A percentile compares a stretch with the other conserved stretches of the same genome.
phyloP scores from a whole-genome alignment of 495 filamentous ascomycete species.

The Corynascus novoguineensis region DNA sequence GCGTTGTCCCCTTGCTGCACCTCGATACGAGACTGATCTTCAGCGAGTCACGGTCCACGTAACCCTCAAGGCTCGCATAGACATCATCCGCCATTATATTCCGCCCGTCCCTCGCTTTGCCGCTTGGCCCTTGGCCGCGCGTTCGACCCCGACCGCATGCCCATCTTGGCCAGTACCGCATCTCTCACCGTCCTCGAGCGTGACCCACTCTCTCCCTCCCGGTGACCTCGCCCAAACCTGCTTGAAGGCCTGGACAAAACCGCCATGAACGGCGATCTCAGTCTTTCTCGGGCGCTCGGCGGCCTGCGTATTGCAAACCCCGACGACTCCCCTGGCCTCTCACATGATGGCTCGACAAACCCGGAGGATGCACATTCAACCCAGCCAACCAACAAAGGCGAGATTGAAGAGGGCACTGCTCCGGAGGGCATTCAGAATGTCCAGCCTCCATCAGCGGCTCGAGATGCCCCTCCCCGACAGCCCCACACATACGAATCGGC shows the following conservation, averaged over 20 bases:
- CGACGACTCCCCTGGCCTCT: slow-evolving; percentile 64
- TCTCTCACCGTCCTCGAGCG: background rate
- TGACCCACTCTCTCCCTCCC: background rate
- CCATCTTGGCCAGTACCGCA: background rate
- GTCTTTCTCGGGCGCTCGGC: slow-evolving; percentile 85
- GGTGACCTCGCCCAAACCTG: slow-evolving; percentile 11
- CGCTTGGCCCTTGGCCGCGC: background rate
- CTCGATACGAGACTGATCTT: slow-evolving; percentile 8
- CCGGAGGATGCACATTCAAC: slow-evolving; percentile 20
- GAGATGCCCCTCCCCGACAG: slow-evolving; percentile 27
- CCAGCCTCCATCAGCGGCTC: slow-evolving; percentile 5
- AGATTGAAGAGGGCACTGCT: background rate
- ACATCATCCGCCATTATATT: background rate
- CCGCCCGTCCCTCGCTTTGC: slow-evolving; percentile 10
- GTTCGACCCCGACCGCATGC: slow-evolving; percentile 10
- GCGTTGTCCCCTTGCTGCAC: slow-evolving; percentile 4
- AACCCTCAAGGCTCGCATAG: background rate
- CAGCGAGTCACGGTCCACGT: background rate
- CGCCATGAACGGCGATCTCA: slow-evolving; percentile 85
- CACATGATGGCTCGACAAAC: slow-evolving; percentile 40
- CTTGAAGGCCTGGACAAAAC: background rate
- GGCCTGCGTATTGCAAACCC: slow-evolving; percentile 97
- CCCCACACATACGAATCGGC: slow-evolving; percentile 36
- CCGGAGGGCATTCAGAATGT: slow-evolving; percentile 4
- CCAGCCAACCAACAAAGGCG: slow-evolving; percentile 5